These are phyloP conservation scores for Echeveria elegans DNA, from an alignment of 164 flowering plant species.

Conservation along the genomic window DNA sequence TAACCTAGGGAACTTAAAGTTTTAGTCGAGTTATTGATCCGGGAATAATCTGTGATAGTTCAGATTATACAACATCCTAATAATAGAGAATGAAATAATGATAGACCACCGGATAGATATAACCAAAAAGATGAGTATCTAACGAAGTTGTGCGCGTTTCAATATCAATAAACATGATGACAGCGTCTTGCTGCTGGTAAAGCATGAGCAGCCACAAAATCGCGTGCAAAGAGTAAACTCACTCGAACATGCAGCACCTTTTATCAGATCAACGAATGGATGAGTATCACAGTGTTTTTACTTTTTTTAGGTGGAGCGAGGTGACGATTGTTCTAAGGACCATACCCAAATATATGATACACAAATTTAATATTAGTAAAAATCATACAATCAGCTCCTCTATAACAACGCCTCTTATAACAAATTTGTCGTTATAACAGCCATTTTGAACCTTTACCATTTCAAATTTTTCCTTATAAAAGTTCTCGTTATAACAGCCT, in stretches of 20 bases:
- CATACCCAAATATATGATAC: background rate
- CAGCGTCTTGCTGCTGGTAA: background rate
- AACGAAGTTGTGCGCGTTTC: background rate
- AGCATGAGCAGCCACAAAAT: conserved; percentile 4
- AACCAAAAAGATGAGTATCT: background rate
- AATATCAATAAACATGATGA: background rate
- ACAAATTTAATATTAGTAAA: background rate
- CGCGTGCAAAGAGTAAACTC: background rate
- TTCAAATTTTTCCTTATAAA: no score
- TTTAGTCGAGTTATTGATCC: no score
- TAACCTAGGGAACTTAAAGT: no score
- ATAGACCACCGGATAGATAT: no score
- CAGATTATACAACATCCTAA: no score
- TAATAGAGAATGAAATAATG: background rate
- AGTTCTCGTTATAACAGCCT: no score
- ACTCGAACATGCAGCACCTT: background rate
- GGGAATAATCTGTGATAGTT: no score
- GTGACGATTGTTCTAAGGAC: background rate
- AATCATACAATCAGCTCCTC: no score
- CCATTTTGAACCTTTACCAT: no score
- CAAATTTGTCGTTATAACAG: no score
- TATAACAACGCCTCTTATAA: no score
- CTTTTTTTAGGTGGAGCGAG: background rate
- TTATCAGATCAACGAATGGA: background rate
- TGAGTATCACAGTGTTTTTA: background rate